phyloP scores from a whole-genome alignment of 1,139 yeast species.

The Taphrina betulina region DNA sequence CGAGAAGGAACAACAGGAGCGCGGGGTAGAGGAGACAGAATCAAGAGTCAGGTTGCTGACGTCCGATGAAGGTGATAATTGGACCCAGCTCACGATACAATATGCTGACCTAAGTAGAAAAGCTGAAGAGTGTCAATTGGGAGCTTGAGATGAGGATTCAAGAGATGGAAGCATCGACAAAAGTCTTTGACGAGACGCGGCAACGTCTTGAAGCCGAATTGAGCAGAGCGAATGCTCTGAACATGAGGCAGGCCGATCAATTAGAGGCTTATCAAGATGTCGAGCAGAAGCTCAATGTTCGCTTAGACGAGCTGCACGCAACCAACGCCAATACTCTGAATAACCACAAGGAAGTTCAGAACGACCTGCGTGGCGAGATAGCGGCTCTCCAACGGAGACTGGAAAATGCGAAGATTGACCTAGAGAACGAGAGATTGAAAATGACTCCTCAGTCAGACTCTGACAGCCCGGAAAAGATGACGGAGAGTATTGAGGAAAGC shows the following conservation, averaged over 20 bases:
- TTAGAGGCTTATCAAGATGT: background rate
- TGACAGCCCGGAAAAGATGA: slow-evolving; percentile 16
- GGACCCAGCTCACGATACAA: background rate
- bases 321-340: slow-evolving; percentile 4
- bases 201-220: slow-evolving; percentile 1
- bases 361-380: slow-evolving; percentile 12
- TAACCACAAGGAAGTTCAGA: slow-evolving; percentile 9
- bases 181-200: slow-evolving; percentile 29
- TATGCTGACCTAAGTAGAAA: slow-evolving; percentile 42
- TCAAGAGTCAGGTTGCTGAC: slow-evolving; percentile 44
- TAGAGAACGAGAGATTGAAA: slow-evolving; percentile 9
- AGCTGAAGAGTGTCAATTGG: slow-evolving; percentile 72
- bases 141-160: slow-evolving; percentile 64
- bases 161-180: slow-evolving; percentile 48
- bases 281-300: background rate
- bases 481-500: no score
- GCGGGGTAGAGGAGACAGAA: slow-evolving; percentile 46
- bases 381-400: slow-evolving; percentile 1
- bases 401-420: slow-evolving; percentile 16
- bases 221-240: background rate
- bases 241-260: slow-evolving; percentile 15
- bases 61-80: slow-evolving; percentile 45
- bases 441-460: background rate
- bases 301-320: background rate
- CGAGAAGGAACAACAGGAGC: slow-evolving; percentile 49